Base-by-base conservation (phyloP, 2,329 filamentous ascomycete species). In the Paracorniculantispora psalliotae region DNA sequence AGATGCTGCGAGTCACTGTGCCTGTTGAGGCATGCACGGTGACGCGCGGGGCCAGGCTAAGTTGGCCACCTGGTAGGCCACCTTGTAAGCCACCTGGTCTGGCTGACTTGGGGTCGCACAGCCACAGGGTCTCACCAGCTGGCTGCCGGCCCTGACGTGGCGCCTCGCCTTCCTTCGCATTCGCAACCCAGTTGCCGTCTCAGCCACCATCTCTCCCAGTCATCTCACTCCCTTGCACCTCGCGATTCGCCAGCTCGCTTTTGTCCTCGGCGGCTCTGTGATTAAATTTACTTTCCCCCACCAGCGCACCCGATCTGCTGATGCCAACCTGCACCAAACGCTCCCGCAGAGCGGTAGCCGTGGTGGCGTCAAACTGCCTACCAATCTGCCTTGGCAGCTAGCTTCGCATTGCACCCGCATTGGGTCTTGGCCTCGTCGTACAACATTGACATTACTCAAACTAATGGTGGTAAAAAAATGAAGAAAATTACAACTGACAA, bases 351-450 rank as follows among this genome's bases (percentile, higher is more conserved):
- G 13, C n/a, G 19, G 41, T 17, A n/a, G n/a, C 12, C 41, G 15
- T 46, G 28, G 26, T n/a, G n/a, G n/a, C n/a, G n/a, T n/a, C n/a
- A 55, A 30, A 57, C 21, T 33, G 54, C 54, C 54, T 48, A 48
- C 54, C 13, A 57, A 49, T 57, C 54, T 57, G 54, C 54, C 54
- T 57, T 48, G 44, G 23, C 43, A 10, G 12, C 15, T 15, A n/a
- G 23, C 21, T 25, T 25, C 30, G 52, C 19, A 37, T 47, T 19
- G 30, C 30, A 9, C 25, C 54, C 23, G 44, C 43, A 39, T 49
- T 57, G 21, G 41, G 43, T 25, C 21, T 35, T 25, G 33, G 19
- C 30, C 17, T 19, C 15, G 3, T 30, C n/a, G 46, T 9, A 13
- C 48, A 33, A 17, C 9, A 15, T 10, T 15, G n/a, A n/a, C n/a